Evolutionary conservation across 352 stramenopile genomes (phyloP), one percentile per base, ranked within the genome.

Genomic region (Phytophthora sansomeana): DNA sequence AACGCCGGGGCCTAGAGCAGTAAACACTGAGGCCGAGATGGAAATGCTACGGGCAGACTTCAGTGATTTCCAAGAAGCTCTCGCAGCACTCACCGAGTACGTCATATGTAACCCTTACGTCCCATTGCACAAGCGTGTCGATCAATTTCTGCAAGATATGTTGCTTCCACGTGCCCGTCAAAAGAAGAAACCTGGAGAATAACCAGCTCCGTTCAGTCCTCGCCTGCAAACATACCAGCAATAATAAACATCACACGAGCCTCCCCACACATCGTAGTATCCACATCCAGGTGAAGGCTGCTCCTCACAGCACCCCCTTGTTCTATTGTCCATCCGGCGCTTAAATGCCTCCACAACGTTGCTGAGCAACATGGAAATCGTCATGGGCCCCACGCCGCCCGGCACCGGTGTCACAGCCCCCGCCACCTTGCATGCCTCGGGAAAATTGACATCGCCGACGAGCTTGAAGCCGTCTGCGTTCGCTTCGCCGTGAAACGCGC

Each of bases 331-430:
- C 57, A 90, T 85, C 29, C 79, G 79, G 39, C 83, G 82, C 61
- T 88, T 91, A 73, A 87, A 93, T 1, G 85, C 83, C 3, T 80
- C 78, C 19, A 93, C 80, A 29, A 93, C 85, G 74, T 98, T 98
- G 43, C 95, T 85, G 38, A 98, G 89, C 56, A 98, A 71, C 92
- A 97, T 98, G 8, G 95, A 90, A 63, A 98, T 98, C 9, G 96
- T 99, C 97, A 99, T 99, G 14, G 98, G 98, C 2, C 98, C 98
- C 39, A 99, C 98, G 57, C 98, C 98, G 30, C 90, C 89, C 11
- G 97, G 97, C n/a, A 99, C 98, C 2, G 98, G 98, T 10, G 98
- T 99, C 63, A 99, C 94, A 44, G 87, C 87, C 4, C 85, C 90
- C 0, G 92, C 96, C 28, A 98, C 87, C 21, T 80, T 67, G 44